Conservation (phyloP, 768 basidiomycete genomes). For the Leucocoprinus birnbaumii region DNA sequence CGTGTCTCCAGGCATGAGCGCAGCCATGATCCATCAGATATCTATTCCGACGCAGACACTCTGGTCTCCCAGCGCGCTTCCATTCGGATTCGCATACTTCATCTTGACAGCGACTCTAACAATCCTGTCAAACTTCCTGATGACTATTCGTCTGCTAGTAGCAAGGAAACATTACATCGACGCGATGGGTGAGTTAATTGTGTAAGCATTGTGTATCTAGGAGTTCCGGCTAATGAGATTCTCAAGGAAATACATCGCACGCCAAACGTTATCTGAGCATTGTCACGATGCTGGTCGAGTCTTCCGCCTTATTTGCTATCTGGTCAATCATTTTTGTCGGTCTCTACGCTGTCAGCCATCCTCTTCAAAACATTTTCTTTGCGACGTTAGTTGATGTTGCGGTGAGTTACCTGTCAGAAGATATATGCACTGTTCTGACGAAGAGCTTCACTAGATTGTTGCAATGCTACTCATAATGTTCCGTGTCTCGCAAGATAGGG, state of each 20-base stretch:
- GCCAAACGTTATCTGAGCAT: slow-evolving; percentile 12
- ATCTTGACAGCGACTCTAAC: slow-evolving; percentile 9
- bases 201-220: too few species aligned
- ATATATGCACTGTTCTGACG: too few species aligned
- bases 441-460: slow-evolving; percentile 3
- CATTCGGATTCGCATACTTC: slow-evolving; percentile 11
- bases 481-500: background rate
- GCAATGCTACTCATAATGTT: slow-evolving; percentile 11
- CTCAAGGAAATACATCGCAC: slow-evolving; percentile 4
- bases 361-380: slow-evolving; percentile 13
- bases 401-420: background rate
- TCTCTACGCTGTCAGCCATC: slow-evolving; percentile 11
- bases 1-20: slow-evolving; percentile 6
- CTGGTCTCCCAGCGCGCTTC: slow-evolving; percentile 2
- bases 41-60: background rate
- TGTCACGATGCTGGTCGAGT: slow-evolving; percentile 13
- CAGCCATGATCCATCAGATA: slow-evolving; percentile 7
- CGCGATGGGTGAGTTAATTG: background rate
- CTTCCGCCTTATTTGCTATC: slow-evolving; percentile 12
- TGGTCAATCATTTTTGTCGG: slow-evolving; percentile 14
- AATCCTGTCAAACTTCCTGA: slow-evolving; percentile 3
- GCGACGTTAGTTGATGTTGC: slow-evolving; percentile 7
- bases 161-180: slow-evolving; percentile 4
- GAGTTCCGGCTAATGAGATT: background rate
- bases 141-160: slow-evolving; percentile 6